Evolutionary conservation across 2,329 filamentous ascomycete species (phyloP).

Genomic region (Calonectria pauciramosa): DNA sequence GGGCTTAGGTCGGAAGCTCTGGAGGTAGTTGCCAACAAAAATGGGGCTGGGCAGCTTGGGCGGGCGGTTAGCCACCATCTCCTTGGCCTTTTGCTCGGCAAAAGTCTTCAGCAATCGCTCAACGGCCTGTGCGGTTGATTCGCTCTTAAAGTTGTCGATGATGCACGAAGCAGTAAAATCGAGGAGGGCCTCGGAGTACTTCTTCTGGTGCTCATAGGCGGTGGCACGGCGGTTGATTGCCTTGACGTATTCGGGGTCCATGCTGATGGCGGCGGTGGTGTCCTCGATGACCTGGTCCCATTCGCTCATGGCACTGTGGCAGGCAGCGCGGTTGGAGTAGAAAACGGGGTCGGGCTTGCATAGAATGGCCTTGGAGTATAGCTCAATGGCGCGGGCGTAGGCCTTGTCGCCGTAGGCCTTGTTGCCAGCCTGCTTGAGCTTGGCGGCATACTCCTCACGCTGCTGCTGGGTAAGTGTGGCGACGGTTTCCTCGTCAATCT

Average conservation of each 20-base stretch:
- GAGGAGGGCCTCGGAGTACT: slow-evolving; percentile 93
- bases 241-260: slow-evolving; percentile 97
- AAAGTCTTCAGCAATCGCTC: slow-evolving; percentile 97
- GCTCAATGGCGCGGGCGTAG: slow-evolving; percentile 91
- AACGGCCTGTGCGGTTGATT: slow-evolving; percentile 88
- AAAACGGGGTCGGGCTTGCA: slow-evolving; percentile 98
- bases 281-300: slow-evolving; percentile 98
- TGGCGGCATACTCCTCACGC: slow-evolving; percentile 87
- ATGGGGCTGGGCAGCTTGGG: slow-evolving; percentile 95
- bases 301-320: slow-evolving; percentile 91
- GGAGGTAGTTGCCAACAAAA: slow-evolving; percentile 98
- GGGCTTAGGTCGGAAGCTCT: slow-evolving; percentile 92
- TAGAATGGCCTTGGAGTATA: slow-evolving; percentile 95
- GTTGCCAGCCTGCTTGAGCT: slow-evolving; percentile 96
- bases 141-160: slow-evolving; percentile 96
- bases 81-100: slow-evolving; percentile 92
- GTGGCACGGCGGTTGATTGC: slow-evolving; percentile 96
- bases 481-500: slow-evolving; percentile 72
- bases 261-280: slow-evolving; percentile 92
- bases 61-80: slow-evolving; percentile 86
- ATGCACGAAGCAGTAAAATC: slow-evolving; percentile 99
- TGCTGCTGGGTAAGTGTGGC: slow-evolving; percentile 70
- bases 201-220: slow-evolving; percentile 93
- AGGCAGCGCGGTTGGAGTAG: slow-evolving; percentile 98
- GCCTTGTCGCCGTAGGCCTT: slow-evolving; percentile 96